phyloP scores from a whole-genome alignment of 768 basidiomycete species.

The Amanita rubescens region DNA sequence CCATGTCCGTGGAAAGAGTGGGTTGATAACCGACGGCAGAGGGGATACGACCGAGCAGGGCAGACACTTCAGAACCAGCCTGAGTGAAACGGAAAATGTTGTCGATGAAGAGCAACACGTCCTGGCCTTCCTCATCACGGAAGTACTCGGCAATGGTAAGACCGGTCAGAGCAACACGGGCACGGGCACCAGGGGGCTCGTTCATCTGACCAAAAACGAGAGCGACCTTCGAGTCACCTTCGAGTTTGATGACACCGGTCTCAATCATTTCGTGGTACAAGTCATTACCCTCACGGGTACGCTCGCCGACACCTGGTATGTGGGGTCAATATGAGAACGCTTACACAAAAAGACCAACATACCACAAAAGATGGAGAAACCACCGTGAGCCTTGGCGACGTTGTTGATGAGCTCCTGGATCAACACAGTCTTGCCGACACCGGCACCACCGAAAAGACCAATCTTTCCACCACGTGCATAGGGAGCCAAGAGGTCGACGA shows the following conservation, averaged over 20 bases:
- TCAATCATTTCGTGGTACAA: slow-evolving; percentile 99
- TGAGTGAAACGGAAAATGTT: slow-evolving; percentile 99
- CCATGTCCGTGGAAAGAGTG: slow-evolving; percentile 99
- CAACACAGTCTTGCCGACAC: slow-evolving; percentile 99
- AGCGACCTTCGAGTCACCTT: slow-evolving; percentile 99
- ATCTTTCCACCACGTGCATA: slow-evolving; percentile 99
- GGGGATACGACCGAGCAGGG: slow-evolving; percentile 98
- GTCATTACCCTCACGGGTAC: slow-evolving; percentile 99
- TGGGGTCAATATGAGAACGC: too few species aligned
- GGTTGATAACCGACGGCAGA: slow-evolving; percentile 99
- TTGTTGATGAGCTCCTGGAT: slow-evolving; percentile 99
- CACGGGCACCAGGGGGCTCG: slow-evolving; percentile 99
- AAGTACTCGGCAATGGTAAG: slow-evolving; percentile 99
- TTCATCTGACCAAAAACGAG: slow-evolving; percentile 99
- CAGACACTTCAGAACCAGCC: slow-evolving; percentile 99
- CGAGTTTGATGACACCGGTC: slow-evolving; percentile 99
- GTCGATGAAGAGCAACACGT: slow-evolving; percentile 99
- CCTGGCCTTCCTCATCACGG: slow-evolving; percentile 99
- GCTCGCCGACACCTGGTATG: slow-evolving; percentile 99
- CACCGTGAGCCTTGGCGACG: slow-evolving; percentile 99
- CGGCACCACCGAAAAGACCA: slow-evolving; percentile 99
- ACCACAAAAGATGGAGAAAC: slow-evolving; percentile 99
- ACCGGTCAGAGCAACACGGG: slow-evolving; percentile 99
- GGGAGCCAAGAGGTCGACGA: slow-evolving; percentile 98
- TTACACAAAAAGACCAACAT: too few species aligned